A percentile compares a stretch with the other conserved stretches of the same genome.
phyloP scores from a whole-genome alignment of 1,139 yeast species.

The Yamadazyma diospyri region DNA sequence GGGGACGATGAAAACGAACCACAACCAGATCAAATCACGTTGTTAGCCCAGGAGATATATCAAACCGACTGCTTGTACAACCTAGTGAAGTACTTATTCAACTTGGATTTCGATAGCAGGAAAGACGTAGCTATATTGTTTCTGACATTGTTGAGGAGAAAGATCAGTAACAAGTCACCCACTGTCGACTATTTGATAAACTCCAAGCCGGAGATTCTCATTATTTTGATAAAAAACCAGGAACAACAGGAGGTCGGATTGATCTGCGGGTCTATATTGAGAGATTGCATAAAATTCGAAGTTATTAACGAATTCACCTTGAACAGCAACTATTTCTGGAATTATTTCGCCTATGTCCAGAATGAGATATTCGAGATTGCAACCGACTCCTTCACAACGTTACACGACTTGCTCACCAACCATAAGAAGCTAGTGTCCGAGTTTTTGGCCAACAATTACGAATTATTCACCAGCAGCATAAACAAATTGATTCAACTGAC shows the following conservation, averaged over 20 bases:
- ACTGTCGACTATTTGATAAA: conserved; percentile 79
- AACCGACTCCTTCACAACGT: conserved; percentile 81
- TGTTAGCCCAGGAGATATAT: conserved; percentile 71
- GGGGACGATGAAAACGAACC: conserved; percentile 73
- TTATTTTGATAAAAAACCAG: conserved; percentile 62
- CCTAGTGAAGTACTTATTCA: conserved; percentile 54
- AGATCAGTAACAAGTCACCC: conserved; percentile 72
- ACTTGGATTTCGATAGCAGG: conserved; percentile 83
- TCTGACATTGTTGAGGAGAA: conserved; percentile 74
- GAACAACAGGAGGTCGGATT: conserved; percentile 71
- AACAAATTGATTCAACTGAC: conserved; percentile 69
- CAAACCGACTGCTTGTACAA: conserved; percentile 65
- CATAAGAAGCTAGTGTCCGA: conserved; percentile 70
- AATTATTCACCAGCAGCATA: conserved; percentile 55
- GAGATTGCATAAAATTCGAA: conserved; percentile 86
- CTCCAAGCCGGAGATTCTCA: conserved; percentile 59
- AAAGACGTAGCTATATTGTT: conserved; percentile 78
- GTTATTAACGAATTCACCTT: conserved; percentile 59
- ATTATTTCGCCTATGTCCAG: conserved; percentile 74
- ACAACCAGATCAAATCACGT: conserved; percentile 73
- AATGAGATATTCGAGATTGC: conserved; percentile 81
- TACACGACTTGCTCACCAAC: conserved; percentile 63
- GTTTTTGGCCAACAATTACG: conserved; percentile 57
- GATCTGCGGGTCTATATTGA: conserved; percentile 71
- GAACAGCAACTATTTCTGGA: conserved; percentile 64